Conservation (phyloP, 2,329 filamentous ascomycete species). For the Davidsoniella australis region DNA sequence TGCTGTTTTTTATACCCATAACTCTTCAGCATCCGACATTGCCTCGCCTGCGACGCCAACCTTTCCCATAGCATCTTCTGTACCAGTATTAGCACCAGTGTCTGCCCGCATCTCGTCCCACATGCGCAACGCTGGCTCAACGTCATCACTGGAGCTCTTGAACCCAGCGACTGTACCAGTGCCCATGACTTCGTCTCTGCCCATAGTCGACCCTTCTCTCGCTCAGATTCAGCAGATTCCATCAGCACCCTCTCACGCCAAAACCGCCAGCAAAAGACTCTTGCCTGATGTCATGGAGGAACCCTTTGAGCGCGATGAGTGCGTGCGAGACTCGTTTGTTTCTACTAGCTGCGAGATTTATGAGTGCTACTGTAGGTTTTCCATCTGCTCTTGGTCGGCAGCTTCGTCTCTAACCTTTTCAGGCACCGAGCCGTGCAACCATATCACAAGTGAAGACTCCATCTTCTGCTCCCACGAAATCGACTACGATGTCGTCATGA, state of each 20-base stretch:
- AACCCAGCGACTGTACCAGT: conserved; percentile 20
- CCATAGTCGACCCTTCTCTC: conserved; percentile 34
- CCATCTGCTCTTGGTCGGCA: conserved; percentile 10
- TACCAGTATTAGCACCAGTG: not conserved
- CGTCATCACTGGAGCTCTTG: conserved; percentile 49
- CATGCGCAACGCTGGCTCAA: conserved; percentile 53
- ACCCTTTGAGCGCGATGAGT: conserved; percentile 50
- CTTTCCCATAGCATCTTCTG: conserved; percentile 28
- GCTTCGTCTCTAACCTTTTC: conserved; percentile 14
- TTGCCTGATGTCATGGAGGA: conserved; percentile 79
- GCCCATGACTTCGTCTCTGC: conserved; percentile 24
- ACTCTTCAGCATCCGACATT: conserved; percentile 47
- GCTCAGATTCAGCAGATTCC: conserved; percentile 5
- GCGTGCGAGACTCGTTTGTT: conserved; percentile 24
- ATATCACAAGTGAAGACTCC: conserved; percentile 1
- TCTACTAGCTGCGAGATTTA: conserved; percentile 29
- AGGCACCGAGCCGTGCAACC: conserved; percentile 7
- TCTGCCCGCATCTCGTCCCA: conserved; percentile 17
- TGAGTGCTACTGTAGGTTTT: conserved; percentile 56
- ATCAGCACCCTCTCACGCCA: conserved; percentile 20
- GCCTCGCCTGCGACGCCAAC: conserved; percentile 56
- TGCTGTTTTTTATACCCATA: conserved; percentile 29
- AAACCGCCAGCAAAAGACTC: conserved; percentile 36
- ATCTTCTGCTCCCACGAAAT: conserved; percentile 21
- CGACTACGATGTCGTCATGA: conserved; percentile 51